Evolutionary conservation across 805 yeast species (phyloP), one percentile per base, ranked within the genome.

Genomic region (Wickerhamomyces hampshirensis): DNA sequence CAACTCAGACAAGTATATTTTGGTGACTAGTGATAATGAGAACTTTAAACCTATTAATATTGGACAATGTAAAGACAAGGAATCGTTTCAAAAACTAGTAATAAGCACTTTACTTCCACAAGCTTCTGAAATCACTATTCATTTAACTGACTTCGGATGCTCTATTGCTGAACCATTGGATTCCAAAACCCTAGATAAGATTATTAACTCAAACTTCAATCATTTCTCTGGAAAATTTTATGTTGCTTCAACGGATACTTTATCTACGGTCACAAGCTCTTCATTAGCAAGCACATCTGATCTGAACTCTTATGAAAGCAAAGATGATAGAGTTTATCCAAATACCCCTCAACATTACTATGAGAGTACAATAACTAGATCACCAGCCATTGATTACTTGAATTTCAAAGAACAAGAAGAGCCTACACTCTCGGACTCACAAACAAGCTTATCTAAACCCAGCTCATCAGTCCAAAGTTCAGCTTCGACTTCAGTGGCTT

Each of bases 321-420:
- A 68, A 10, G 68, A 63, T 13, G 67, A 59, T 18, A 58, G 50
- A 13, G 49, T 61, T 19, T 78, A 75, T 47, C 85, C 80, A 15
- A 71, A 75, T 11, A 83, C 91, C 0, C 93, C 93, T 2, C 80
- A 80, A 44, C 75, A 82, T 47, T 58, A 80, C 37, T 63, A 80
- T 23, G 77, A 72, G 35, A 59, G 59, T 7, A 46, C 58, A 4
- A 55, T 30, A 19, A 73, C 66, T 15, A 56, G 59, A 12, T 59
- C 59, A 21, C 56, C 63, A 3, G 41, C 35, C 2, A 42, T 58
- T 28, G 85, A 79, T 54, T 79, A 79, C 47, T 49, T 75, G 56
- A 78, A 70, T 47, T 75, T 77, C 55, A 79, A 79, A 34, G 51
- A 51, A 1, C 28, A 21, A 21, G 10, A 21, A 21, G 10, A 21